These are phyloP conservation scores for Somion occarium DNA, from an alignment of 1,284 basidiomycete genomes.

Conservation along the genomic window DNA sequence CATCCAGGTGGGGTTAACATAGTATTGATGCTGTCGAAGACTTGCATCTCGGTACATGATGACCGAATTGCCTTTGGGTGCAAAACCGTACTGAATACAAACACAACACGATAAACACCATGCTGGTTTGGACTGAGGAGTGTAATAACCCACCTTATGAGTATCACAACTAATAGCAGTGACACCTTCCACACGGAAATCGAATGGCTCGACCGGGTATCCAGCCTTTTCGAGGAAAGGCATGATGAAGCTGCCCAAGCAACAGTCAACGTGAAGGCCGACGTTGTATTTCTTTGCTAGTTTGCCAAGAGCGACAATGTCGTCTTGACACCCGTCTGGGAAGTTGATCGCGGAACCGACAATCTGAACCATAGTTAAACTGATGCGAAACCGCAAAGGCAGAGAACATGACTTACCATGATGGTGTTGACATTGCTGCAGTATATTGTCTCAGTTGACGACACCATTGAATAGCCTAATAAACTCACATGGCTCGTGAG, in stretches of 20 bases:
- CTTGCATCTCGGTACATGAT: slow-evolving; percentile 84
- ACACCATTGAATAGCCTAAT: slow-evolving; percentile 2
- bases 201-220: slow-evolving; percentile 51
- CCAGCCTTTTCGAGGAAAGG: slow-evolving; percentile 75
- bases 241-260: slow-evolving; percentile 88
- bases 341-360: slow-evolving; percentile 92
- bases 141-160: slow-evolving; percentile 65
- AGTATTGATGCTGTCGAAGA: slow-evolving; percentile 80
- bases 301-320: slow-evolving; percentile 76
- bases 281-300: slow-evolving; percentile 77
- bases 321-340: slow-evolving; percentile 87
- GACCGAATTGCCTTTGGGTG: slow-evolving; percentile 91
- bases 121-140: too few species aligned
- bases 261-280: slow-evolving; percentile 92
- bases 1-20: slow-evolving; percentile 75
- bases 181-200: slow-evolving; percentile 87
- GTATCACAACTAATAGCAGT: slow-evolving; percentile 91
- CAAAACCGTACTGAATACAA: slow-evolving; percentile 65
- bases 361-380: slow-evolving; percentile 43
- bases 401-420: slow-evolving; percentile 42
- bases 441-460: slow-evolving; percentile 6
- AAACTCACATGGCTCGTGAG: slow-evolving; percentile 79
- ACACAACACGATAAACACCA: too few species aligned
- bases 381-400: not conserved
- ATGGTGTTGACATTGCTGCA: slow-evolving; percentile 78